Evolutionary conservation across 2,329 filamentous ascomycete species (phyloP).

Genomic region (Ilyonectria sp.): DNA sequence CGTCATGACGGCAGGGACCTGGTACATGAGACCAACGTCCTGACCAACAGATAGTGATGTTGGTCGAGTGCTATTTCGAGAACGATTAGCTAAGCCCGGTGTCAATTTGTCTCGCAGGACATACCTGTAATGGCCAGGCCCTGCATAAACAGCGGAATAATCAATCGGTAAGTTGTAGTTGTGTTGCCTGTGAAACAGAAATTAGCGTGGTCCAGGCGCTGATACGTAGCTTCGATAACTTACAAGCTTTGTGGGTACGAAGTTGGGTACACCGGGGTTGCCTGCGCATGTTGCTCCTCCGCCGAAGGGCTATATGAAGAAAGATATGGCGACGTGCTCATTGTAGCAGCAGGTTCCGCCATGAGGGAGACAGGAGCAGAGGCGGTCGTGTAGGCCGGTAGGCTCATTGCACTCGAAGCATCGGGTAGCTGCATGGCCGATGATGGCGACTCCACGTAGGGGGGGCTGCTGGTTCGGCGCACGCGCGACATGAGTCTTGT

Average conservation of each 20-base stretch:
- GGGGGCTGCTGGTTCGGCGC: constrained; percentile 65
- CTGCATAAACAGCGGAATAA: constrained; percentile 57
- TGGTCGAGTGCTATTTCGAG: constrained; percentile 54
- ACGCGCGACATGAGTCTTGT: constrained; percentile 68
- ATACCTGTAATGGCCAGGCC: constrained; percentile 58
- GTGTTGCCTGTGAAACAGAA: constrained; percentile 45
- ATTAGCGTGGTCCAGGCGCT: constrained; percentile 51
- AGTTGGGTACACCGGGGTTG: constrained; percentile 52
- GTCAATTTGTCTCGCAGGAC: constrained; percentile 35
- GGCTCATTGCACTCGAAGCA: constrained; percentile 58
- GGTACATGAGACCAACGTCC: constrained; percentile 61
- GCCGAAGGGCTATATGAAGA: constrained; percentile 66
- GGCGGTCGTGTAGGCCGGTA: constrained; percentile 68
- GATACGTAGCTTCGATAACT: constrained; percentile 43
- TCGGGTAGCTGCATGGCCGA: constrained; percentile 53
- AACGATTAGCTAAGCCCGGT: constrained; percentile 36
- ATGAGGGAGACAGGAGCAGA: constrained; percentile 67
- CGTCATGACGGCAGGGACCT: constrained; percentile 57
- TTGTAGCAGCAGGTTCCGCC: constrained; percentile 62
- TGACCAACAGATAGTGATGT: constrained; percentile 56
- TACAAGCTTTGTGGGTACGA: constrained; percentile 57
- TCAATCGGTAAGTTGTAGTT: constrained; percentile 62
- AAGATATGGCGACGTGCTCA: constrained; percentile 62
- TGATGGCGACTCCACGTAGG: constrained; percentile 58
- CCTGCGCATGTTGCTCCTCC: constrained; percentile 58